Evolutionary conservation across 495 filamentous ascomycete species (phyloP), one percentile per base, ranked within the genome.

Genomic region (Neurospora sp.): DNA sequence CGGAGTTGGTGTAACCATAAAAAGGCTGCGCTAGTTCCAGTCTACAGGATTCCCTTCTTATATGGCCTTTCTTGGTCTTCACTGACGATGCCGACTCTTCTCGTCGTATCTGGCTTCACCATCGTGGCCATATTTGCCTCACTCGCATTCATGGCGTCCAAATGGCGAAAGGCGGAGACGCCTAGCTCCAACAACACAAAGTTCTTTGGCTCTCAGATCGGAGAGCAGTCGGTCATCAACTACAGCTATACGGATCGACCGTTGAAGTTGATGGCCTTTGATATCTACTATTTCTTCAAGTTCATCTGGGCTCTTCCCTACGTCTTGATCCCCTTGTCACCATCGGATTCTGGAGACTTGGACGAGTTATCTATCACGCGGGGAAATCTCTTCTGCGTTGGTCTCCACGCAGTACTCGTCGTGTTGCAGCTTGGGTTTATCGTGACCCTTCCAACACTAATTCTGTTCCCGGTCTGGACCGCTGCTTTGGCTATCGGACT

Each of bases 211-310:
- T 88, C 86, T 2, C 86, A 88, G 74, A 79, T 87, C 48, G 86
- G 86, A n/a, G 83, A 82, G 71, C 76, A 81, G 72, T 79, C 81
- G 7, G 80, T 84, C 71, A 84, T 85, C 74, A 85, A 83, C 73
- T 86, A 86, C 77, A 81, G 81, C 66, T 91, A 92, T 77, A 91
- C 90, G n/a, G 85, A 87, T 59, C 83, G 87, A 69, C 90, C 90
- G 4, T 82, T 85, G 80, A 80, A 73, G 54, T 81, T 92, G 54
- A 81, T 91, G 31, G 82, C 79, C 72, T 83, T 81, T 70, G 90
- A 92, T 72, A 74, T 91, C 35, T 76, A 79, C 39, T 84, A 89
- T 66, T 86, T 88, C 73, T 78, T 91, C 72, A 78, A 76, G 10
- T 86, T 84, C 74, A 71, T 82, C 40, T 86, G 83, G 82, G 81